phyloP scores from a whole-genome alignment of 805 yeast genomes.

The Wickerhamiella alocasiicola region DNA sequence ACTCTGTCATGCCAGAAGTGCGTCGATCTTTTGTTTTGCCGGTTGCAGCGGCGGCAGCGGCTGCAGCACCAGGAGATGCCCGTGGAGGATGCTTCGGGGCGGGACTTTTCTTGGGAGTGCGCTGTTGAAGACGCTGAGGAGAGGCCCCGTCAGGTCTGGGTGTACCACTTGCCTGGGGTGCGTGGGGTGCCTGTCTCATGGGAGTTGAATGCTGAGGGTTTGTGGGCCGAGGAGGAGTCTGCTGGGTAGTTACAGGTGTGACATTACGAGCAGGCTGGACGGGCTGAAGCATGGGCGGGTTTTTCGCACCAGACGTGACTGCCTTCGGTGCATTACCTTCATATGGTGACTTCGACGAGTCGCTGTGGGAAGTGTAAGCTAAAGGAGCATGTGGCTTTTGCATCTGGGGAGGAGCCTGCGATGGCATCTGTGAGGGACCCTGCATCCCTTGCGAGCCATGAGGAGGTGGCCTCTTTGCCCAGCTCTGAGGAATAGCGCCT shows the following conservation, averaged over 20 bases:
- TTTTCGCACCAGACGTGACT: neutral
- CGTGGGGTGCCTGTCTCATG: no score
- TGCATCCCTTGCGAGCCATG: no score
- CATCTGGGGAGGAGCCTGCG: no score
- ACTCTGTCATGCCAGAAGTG: constrained; percentile 61
- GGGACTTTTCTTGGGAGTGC: constrained; percentile 3
- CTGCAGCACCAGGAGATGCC: constrained; percentile 31
- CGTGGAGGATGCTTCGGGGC: constrained; percentile 32
- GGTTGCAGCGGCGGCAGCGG: constrained; percentile 24
- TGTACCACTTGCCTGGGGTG: no score
- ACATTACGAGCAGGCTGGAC: no score
- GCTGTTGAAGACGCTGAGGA: no score
- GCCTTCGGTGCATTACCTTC: neutral
- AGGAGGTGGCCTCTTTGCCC: constrained; percentile 6
- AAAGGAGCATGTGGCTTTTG: neutral
- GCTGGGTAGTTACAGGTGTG: no score
- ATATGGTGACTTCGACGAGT: neutral
- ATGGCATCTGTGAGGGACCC: no score
- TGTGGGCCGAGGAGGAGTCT: neutral
- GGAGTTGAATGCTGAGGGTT: neutral
- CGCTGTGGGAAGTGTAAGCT: neutral
- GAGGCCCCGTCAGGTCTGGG: no score
- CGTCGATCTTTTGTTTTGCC: constrained; percentile 46
- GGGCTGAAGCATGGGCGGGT: constrained; percentile 1
- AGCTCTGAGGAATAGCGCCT: constrained; percentile 1